A percentile compares a stretch with the other conserved stretches of the same genome.
phyloP scores from a whole-genome alignment of 2,329 filamentous ascomycete species.

The Paraphoma sp. region DNA sequence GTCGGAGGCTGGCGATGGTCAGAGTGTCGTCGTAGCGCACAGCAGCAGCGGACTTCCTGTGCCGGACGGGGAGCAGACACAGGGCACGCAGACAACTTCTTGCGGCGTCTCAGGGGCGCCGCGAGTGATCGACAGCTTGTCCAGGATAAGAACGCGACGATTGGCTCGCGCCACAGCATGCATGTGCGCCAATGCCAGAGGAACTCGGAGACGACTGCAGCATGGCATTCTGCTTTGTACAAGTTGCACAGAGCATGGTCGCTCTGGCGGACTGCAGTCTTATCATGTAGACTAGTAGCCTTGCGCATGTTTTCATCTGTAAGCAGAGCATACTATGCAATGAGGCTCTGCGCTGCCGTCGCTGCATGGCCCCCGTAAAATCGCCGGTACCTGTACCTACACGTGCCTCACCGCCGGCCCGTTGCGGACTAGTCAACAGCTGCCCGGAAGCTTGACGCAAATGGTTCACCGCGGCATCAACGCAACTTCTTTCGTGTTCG shows the following conservation, averaged over 20 bases:
- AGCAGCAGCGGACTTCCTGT: neutral
- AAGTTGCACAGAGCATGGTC: neutral
- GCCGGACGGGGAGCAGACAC: neutral
- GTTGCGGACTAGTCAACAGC: slow-evolving; percentile 15
- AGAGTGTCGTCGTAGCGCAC: neutral
- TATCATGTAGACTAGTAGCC: too few species aligned
- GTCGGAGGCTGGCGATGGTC: neutral
- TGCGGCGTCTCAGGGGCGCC: slow-evolving; percentile 19
- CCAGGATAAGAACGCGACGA: slow-evolving; percentile 5
- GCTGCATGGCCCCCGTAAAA: neutral
- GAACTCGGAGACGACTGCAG: too few species aligned
- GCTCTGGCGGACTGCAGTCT: too few species aligned
- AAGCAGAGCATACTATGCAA: too few species aligned
- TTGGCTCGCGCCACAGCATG: slow-evolving; percentile 19
- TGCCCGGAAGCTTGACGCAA: slow-evolving; percentile 6
- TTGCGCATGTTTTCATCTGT: too few species aligned
- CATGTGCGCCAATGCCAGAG: neutral
- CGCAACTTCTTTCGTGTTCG: neutral
- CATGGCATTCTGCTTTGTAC: neutral
- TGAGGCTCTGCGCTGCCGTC: too few species aligned
- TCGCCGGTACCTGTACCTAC: neutral
- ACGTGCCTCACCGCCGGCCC: slow-evolving; percentile 23
- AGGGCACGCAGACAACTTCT: neutral
- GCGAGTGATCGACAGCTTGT: slow-evolving; percentile 16
- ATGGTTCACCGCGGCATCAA: slow-evolving; percentile 6